Conservation (phyloP, 176 grass and related monocot species). For the Zea mays region Zm-B73-REFERENCE-NAM-5.0 NC_050101.1:144369501-144370000, state of each 20-base stretch:
- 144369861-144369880: background rate
- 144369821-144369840: background rate
- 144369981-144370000: background rate
- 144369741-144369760: background rate
- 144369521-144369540: background rate
- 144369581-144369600: slow-evolving; percentile 61
- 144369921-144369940: background rate
- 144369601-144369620: slow-evolving; percentile 82
- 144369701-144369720: slow-evolving; percentile 86
- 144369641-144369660: slow-evolving; percentile 77
- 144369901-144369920: background rate
- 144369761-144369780: background rate
- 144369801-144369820: background rate
- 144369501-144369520: slow-evolving; percentile 13
- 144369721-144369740: slow-evolving; percentile 87
- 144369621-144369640: slow-evolving; percentile 81
- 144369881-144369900: background rate
- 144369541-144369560: background rate
- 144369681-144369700: slow-evolving; percentile 96
- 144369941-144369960: background rate
- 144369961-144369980: background rate
- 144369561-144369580: slow-evolving; percentile 37
- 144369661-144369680: slow-evolving; percentile 94
- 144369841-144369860: background rate
- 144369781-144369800: background rate